Evolutionary conservation across 805 yeast genomes (phyloP), one percentile per base, ranked within the genome.

Genomic region (Sugiyamaella americana): DNA sequence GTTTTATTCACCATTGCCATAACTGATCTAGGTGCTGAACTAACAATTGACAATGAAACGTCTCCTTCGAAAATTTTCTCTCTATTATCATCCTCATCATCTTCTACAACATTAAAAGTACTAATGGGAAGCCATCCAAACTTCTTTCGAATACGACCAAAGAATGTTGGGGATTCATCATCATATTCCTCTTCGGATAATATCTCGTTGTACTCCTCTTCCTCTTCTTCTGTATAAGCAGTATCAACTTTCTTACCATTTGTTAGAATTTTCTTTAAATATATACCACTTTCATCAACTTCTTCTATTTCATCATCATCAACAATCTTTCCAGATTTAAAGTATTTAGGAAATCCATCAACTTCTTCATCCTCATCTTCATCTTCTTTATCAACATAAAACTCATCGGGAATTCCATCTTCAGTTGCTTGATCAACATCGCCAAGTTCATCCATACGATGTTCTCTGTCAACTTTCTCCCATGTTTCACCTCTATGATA

Each of bases 391-490:
- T 16, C 37, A 8, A 26, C 13, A 26, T 26, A 26, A 13, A 26
- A 26, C 11, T 26, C 32, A 21, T 20, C 46, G 5, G 40, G 40
- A 13, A 16, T 21, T 22, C 16, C 40, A 13, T 19, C n/a, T 43
- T 38, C 40, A 16, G n/a, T 36, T 17, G 26, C 44, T 36, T 21
- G 41, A n/a, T 32, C 50, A 19, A 41, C 50, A 29, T 41, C 43
- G 3, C 46, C 46, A 20, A 35, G 38, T 21, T 47, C 50, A 20
- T 47, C 50, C 39, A 18, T 38, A 30, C 46, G 29, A 36, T 36
- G 43, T 5, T 24, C 19, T 41, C 24, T 17, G 5, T 21, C n/a
- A 4, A 37, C 19, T 18, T 29, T n/a, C 13, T 22, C 37, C 23
- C 37, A n/a, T 3, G n/a, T 10, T 18, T 8, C 13, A 8, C 32